phyloP scores from a whole-genome alignment of 768 basidiomycete genomes.

The Sarcodon sp. region DNA sequence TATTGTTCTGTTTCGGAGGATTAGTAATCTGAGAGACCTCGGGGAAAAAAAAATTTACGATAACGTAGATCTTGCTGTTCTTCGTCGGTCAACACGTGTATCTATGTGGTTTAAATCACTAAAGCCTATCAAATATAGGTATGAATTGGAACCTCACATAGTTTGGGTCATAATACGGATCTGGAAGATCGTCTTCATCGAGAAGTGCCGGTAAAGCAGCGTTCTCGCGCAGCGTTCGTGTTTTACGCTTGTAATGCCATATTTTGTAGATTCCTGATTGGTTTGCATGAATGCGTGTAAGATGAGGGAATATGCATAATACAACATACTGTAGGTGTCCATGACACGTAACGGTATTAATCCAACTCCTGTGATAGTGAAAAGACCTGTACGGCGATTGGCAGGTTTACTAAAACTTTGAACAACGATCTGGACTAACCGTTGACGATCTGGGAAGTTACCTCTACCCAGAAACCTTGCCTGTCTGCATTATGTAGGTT shows the following conservation, averaged over 20 bases:
- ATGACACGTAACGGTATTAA: conserved; percentile 64
- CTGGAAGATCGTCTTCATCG: conserved; percentile 71
- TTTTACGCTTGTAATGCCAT: conserved; percentile 57
- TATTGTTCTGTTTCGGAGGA: conserved; percentile 36
- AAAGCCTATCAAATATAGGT: neutral
- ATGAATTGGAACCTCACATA: conserved; percentile 20
- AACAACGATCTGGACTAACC: conserved; percentile 23
- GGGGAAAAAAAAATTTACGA: conserved; percentile 29
- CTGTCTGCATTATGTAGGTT: conserved; percentile 54
- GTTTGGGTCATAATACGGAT: conserved; percentile 58
- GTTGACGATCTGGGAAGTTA: conserved; percentile 65
- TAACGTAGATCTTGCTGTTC: conserved; percentile 54
- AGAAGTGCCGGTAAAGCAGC: conserved; percentile 57
- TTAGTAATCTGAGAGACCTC: neutral
- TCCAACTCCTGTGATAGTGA: conserved; percentile 71
- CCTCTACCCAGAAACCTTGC: conserved; percentile 76
- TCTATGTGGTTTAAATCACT: neutral
- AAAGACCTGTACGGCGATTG: conserved; percentile 34
- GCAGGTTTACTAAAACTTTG: neutral
- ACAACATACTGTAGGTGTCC: conserved; percentile 55
- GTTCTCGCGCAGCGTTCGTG: conserved; percentile 41
- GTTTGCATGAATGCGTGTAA: neutral
- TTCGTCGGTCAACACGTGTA: conserved; percentile 53
- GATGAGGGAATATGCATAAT: neutral
- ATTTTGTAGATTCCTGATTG: conserved; percentile 55